Evolutionary conservation across 192 early-diverging fungal species (phyloP).

Genomic region (Helicostylum pulchrum): DNA sequence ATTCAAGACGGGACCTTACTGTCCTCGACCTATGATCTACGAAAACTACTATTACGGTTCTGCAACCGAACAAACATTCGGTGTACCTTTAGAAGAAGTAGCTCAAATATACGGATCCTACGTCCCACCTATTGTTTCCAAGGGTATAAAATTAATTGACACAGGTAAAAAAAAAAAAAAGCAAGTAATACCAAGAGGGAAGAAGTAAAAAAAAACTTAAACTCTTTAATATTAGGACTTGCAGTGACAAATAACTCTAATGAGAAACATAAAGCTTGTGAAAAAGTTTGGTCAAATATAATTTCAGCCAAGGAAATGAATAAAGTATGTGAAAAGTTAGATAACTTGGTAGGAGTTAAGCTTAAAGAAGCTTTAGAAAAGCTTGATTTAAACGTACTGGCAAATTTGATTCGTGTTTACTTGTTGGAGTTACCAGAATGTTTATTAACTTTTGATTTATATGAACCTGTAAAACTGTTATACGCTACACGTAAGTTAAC

Average conservation of each 20-base stretch:
- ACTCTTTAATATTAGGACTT: neutral
- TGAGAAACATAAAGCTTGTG: constrained; percentile 38
- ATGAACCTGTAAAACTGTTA: constrained; percentile 62
- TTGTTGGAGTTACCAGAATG: constrained; percentile 68
- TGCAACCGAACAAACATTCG: constrained; percentile 35
- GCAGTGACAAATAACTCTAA: neutral
- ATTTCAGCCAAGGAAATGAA: constrained; percentile 54
- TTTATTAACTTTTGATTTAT: constrained; percentile 63
- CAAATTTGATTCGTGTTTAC: constrained; percentile 61
- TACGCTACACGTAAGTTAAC: constrained; percentile 50
- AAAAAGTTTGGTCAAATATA: constrained; percentile 57
- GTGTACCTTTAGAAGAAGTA: constrained; percentile 11
- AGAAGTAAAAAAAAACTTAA: no score
- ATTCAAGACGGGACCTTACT: constrained; percentile 66
- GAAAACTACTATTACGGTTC: constrained; percentile 61
- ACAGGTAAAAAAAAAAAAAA: constrained; percentile 3
- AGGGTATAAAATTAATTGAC: constrained; percentile 8
- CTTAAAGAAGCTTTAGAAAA: constrained; percentile 51
- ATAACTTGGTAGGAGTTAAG: constrained; percentile 45
- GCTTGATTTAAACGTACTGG: constrained; percentile 55
- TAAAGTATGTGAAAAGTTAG: constrained; percentile 59
- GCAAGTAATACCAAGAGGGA: no score
- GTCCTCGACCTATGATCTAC: constrained; percentile 68
- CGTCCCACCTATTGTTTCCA: constrained; percentile 7
- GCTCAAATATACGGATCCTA: neutral